phyloP scores from a whole-genome alignment of 176 grass and related monocot species.

The Echinochloa phyllopogon region DNA sequence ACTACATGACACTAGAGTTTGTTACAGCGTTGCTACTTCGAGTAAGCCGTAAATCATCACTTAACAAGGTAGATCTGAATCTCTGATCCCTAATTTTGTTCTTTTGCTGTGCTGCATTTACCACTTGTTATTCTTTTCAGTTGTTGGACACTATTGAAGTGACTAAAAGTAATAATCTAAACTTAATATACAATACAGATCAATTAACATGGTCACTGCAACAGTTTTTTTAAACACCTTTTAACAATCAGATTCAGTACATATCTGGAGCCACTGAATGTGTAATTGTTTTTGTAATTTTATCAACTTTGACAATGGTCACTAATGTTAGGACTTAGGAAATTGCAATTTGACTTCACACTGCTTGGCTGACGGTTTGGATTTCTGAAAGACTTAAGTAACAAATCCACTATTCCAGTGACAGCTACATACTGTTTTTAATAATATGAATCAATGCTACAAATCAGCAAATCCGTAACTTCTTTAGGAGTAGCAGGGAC shows the following conservation, averaged over 20 bases:
- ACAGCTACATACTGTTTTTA: slow-evolving; percentile 6
- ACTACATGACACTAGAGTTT: slow-evolving; percentile 97
- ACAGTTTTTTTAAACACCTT: background rate
- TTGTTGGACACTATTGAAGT: background rate
- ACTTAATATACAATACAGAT: slow-evolving; percentile 16
- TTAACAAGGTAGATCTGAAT: slow-evolving; percentile 80
- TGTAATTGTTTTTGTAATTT: background rate
- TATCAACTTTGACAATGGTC: background rate
- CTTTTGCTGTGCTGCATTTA: background rate
- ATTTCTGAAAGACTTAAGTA: background rate
- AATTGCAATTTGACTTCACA: background rate
- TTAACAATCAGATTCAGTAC: slow-evolving; percentile 3
- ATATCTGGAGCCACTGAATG: slow-evolving; percentile 10
- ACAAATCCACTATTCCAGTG: background rate
- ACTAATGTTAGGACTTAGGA: slow-evolving; percentile 1
- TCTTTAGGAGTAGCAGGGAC: slow-evolving; percentile 5
- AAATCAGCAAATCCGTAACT: background rate
- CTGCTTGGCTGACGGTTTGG: background rate
- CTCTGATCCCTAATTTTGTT: slow-evolving; percentile 31
- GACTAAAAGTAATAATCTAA: slow-evolving; percentile 16
- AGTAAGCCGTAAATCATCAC: slow-evolving; percentile 88
- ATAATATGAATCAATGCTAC: slow-evolving; percentile 14
- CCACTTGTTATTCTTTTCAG: background rate
- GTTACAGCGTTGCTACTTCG: slow-evolving; percentile 83
- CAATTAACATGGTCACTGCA: background rate